These are phyloP conservation scores for Boletus rubescentipes DNA, from an alignment of 768 basidiomycete genomes.

Conservation along the genomic window DNA sequence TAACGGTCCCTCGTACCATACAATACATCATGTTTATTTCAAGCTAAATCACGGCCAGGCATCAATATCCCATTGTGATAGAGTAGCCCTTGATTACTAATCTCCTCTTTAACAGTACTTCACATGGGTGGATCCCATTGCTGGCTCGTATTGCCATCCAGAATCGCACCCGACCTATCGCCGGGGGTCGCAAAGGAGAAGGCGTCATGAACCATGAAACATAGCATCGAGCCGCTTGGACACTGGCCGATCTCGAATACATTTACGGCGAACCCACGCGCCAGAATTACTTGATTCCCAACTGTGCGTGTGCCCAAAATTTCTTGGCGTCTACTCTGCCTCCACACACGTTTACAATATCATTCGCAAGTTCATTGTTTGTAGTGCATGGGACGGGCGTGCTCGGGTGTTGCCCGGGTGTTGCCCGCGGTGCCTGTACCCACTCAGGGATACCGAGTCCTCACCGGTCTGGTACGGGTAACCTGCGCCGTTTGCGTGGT, in stretches of 20 bases:
- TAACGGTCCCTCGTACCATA: slow-evolving; percentile 99
- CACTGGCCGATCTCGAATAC: slow-evolving; percentile 10
- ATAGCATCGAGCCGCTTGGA: neutral
- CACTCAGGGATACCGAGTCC: too few species aligned
- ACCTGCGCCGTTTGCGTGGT: too few species aligned
- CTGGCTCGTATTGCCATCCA: slow-evolving; percentile 89
- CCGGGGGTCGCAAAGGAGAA: slow-evolving; percentile 50
- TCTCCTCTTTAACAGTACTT: slow-evolving; percentile 70
- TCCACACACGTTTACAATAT: too few species aligned
- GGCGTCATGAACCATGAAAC: slow-evolving; percentile 4
- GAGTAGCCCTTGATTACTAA: slow-evolving; percentile 4
- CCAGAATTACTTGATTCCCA: too few species aligned
- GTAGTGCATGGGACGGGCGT: too few species aligned
- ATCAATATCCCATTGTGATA: slow-evolving; percentile 32
- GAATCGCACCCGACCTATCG: slow-evolving; percentile 76
- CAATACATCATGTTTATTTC: slow-evolving; percentile 95
- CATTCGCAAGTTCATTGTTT: too few species aligned
- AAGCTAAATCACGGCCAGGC: slow-evolving; percentile 95
- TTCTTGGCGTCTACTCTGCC: too few species aligned
- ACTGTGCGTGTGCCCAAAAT: too few species aligned
- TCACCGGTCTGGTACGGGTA: too few species aligned
- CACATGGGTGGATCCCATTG: slow-evolving; percentile 86
- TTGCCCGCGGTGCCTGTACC: too few species aligned
- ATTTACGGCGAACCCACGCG: slow-evolving; percentile 9
- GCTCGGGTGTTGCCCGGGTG: too few species aligned